Base-by-base conservation (phyloP, 257 asterid species). In the Scutellaria minor region DNA sequence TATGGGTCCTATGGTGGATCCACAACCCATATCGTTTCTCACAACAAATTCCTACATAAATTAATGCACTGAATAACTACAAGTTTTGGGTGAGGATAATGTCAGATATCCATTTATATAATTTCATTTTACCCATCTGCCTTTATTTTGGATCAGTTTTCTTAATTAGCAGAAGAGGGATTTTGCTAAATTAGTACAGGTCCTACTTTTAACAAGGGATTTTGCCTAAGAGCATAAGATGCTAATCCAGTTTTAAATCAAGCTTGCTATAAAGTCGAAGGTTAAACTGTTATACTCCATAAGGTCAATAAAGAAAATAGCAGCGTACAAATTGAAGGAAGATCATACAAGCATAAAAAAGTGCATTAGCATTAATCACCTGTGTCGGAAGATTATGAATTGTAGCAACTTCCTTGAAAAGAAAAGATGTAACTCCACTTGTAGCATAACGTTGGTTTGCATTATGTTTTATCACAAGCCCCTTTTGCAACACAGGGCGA, bases 1-100 rank as follows among this genome's bases (percentile, higher is more conserved):
- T 77, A 92, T 95, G 73, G 97, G 97, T 68, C 99, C 99, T 61
- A 95, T 95, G 42, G 99, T 92, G 54, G 98, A 95, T 82, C 99
- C 98, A 78, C 97, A 95, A 44, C 99, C 99, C 99, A 95, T 90
- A 79, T 92, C 98, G 66, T 95, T 95, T 79, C 96, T 88, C 77
- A 87, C 97, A 70, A 85, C 97, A 72, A 95, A 90, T 71, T 95
- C 98, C 99, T 95, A 85, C 75, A 60, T 20, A 66, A 54, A 50
- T 61, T 35, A 42, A 61, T 8, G 60, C 41, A 58, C 66, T 52
- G 71, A 57, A 65, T 48, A 9, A 75, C 37, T 15, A 51, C 60
- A 58, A n/a, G 22, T 37, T 37, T 47, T 13, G 61, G 20, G 63
- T 15, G 15, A 57, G 35, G 75, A 71, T 24, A 35, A 65, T 9